Base-by-base conservation (phyloP, 768 basidiomycete genomes). In the Melanogaster broomeanus region DNA sequence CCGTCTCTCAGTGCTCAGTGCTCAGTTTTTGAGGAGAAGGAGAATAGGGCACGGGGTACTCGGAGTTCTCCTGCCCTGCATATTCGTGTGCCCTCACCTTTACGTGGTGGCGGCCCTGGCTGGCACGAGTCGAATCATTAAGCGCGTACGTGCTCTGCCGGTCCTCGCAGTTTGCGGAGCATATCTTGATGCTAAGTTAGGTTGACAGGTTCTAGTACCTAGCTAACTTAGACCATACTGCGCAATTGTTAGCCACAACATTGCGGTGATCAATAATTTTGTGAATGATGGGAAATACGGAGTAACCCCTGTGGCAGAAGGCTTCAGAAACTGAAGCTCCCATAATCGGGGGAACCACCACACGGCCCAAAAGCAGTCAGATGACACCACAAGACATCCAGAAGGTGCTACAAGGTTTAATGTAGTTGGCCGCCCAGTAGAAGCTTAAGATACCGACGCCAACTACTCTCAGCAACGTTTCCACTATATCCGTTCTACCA, bases 391-490 rank as follows among this genome's bases (percentile, higher is more conserved):
- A 24, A 7, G 42, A 13, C 10, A 42, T 56, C 58, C n/a, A 56
- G 57, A 62, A 65, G 16, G 51, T 63, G 54, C 57, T 56, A 11
- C 45, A 21, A 46, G 24, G 13, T 19, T 40, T 28, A 30, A 13
- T n/a, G 34, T 35, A 5, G 18, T 43, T 33, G n/a, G 30, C n/a
- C 43, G 30, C 45, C 25, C 18, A 27, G 11, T 34, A 52, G 45
- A 55, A 18, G 16, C 21, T 22, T 28, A 41, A 37, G 42, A 43
- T 15, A 24, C n/a, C 25, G 15, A 22, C 19, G 22, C 9, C n/a
- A 44, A 12, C 6, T 10, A 35, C 42, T 13, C 24, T n/a, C 22
- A 22, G 12, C 21, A 42, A 50, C 30, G 31, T 43, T 43, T 2
- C n/a, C 24, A 35, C 31, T 33, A 16, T 15, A 43, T 28, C 38